Base-by-base conservation (phyloP, 139 green algal species). In the Spirogloea muscicola region DNA sequence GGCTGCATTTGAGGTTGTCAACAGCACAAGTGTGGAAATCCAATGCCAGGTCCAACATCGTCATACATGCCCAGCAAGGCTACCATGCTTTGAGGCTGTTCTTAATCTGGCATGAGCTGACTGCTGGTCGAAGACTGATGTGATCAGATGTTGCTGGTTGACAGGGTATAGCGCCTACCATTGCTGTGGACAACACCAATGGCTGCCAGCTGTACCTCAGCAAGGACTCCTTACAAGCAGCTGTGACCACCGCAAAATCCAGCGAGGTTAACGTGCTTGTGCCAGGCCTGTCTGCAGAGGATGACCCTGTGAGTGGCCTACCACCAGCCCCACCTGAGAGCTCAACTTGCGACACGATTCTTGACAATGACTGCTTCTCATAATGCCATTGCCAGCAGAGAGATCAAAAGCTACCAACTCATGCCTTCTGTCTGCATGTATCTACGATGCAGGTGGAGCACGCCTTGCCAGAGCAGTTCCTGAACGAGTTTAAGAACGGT, bases 101-200 rank as follows among this genome's bases (percentile, higher is more conserved):
- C 46, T 55, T 21, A 31, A 21, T 55, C 21, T 55, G 46, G 46
- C 21, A 55, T 31, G 21, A 55, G 21, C 46, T 21, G 21, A 21
- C 46, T 55, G 21, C 21, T 55, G 21, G 21, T 31, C 21, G 21
- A 21, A 21, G 21, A 21, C 46, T 21, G 46, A 55, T 21, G 21
- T 55, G 21, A 21, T 55, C 46, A 21, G 21, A 55, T 31, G 21
- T 31, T 55, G 46, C 46, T 41, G 16, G 59, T 29, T 6, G 41
- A 27, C 90, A 84, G 2, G 91, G 89, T 6, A 43, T 33, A 0
- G 88, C 90, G 68, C 92, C 90, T 13, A 96, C 90, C 0, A 55
- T 98, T 18, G 86, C 84, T 3, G 72, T 97, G 0, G 94, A 98
- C 82, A 97, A 97, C 81, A 89, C 77, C 16, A 92, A 94, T 43